Evolutionary conservation across 768 basidiomycete species (phyloP).

Genomic region (Candolleomyces eurysporus): DNA sequence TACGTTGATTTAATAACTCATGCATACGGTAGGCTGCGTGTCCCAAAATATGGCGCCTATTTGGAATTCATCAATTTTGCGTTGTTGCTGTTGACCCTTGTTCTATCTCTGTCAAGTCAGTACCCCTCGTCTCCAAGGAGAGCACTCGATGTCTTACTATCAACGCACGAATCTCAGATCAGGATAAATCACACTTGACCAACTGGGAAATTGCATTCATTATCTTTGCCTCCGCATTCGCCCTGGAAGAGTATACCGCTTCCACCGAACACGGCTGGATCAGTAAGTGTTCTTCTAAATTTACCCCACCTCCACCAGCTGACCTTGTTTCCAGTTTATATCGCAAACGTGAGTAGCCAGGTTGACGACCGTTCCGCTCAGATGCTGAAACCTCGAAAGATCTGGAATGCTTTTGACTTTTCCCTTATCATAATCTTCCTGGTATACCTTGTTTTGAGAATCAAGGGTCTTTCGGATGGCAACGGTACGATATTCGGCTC

Average conservation of each 20-base stretch:
- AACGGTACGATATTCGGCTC: constrained; percentile 41
- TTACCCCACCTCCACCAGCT: background rate
- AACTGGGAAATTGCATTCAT: constrained; percentile 73
- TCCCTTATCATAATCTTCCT: constrained; percentile 70
- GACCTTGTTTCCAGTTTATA: constrained; percentile 56
- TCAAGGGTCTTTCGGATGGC: constrained; percentile 53
- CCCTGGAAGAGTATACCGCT: constrained; percentile 85
- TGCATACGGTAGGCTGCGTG: constrained; percentile 55
- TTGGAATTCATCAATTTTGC: constrained; percentile 80
- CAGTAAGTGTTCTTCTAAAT: constrained; percentile 46
- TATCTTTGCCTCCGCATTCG: constrained; percentile 73
- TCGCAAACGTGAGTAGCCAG: constrained; percentile 61
- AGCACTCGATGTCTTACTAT: constrained; percentile 1
- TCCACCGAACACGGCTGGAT: constrained; percentile 86
- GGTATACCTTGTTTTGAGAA: constrained; percentile 61
- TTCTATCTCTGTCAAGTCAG: constrained; percentile 75
- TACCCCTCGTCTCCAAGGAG: constrained; percentile 7
- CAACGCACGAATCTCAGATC: constrained; percentile 39
- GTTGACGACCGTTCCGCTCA: background rate
- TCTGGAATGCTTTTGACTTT: constrained; percentile 91
- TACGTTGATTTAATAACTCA: too few species aligned
- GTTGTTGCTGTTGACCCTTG: constrained; percentile 63
- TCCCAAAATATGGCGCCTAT: constrained; percentile 76
- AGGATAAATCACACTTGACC: constrained; percentile 49
- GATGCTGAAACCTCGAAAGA: constrained; percentile 36